phyloP scores from a whole-genome alignment of 2,329 filamentous ascomycete genomes.

The Seiridium cupressi region DNA sequence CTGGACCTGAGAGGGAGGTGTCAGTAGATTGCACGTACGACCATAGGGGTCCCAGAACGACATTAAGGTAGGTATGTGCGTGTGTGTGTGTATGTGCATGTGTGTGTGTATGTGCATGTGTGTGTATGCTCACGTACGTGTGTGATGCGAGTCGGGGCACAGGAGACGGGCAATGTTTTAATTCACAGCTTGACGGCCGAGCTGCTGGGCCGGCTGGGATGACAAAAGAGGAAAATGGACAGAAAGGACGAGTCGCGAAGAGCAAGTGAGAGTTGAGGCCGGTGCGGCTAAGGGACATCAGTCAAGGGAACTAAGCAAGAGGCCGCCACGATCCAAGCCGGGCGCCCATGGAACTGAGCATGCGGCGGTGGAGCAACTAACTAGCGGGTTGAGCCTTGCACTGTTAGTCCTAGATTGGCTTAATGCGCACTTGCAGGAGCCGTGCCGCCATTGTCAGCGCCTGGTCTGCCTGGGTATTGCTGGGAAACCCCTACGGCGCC shows the following conservation, averaged over 20 bases:
- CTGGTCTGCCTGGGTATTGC: background rate
- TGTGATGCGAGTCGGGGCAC: background rate
- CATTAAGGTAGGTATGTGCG: background rate
- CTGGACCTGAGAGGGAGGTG: background rate
- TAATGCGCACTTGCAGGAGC: background rate
- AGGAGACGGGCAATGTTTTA: background rate
- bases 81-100: background rate
- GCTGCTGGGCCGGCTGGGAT: background rate
- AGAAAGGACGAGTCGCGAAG: background rate
- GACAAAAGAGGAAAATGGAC: constrained; percentile 6
- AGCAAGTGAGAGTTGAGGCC: background rate
- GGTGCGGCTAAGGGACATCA: background rate
- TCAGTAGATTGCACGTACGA: constrained; percentile 6
- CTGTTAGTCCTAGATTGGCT: constrained; percentile 3
- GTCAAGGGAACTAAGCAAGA: background rate
- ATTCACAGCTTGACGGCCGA: background rate
- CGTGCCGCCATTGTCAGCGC: background rate
- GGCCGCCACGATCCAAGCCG: constrained; percentile 4
- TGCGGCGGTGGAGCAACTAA: background rate
- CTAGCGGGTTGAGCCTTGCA: background rate
- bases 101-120: background rate
- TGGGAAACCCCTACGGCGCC: background rate
- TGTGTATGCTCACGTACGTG: background rate
- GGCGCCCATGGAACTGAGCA: background rate
- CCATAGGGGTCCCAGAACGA: background rate